phyloP scores from a whole-genome alignment of 1,284 basidiomycete genomes.

The Sanghuangporus sanghuang region DNA sequence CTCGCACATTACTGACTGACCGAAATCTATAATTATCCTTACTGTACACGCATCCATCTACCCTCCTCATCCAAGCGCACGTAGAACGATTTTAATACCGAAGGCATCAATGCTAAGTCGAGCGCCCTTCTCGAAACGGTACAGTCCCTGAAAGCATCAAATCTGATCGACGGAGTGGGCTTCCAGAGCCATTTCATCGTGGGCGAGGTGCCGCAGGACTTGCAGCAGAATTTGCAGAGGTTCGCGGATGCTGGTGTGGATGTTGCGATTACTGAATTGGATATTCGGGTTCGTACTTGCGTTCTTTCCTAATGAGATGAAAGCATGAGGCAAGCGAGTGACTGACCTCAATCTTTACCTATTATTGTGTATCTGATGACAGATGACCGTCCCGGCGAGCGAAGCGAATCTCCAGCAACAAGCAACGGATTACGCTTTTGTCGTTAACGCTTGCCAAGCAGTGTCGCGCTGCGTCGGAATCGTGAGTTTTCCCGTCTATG shows the following conservation, averaged over 20 bases:
- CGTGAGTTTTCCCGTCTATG: constrained; percentile 37
- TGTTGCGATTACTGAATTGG: constrained; percentile 55
- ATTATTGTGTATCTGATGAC: not conserved
- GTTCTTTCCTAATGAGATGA: not conserved
- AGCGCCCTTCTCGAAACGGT: constrained; percentile 48
- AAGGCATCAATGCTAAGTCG: constrained; percentile 44
- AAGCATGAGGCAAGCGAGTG: not conserved
- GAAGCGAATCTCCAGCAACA: constrained; percentile 44
- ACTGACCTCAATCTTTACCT: not conserved
- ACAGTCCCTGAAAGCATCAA: constrained; percentile 36
- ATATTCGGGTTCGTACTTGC: constrained; percentile 37
- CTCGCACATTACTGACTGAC: not conserved
- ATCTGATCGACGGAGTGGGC: constrained; percentile 51
- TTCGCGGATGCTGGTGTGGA: constrained; percentile 51
- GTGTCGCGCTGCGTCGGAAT: constrained; percentile 46
- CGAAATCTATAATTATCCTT: not conserved
- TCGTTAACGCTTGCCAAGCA: constrained; percentile 47
- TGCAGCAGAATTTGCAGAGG: constrained; percentile 40
- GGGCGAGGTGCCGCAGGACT: constrained; percentile 39
- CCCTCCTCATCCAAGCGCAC: not conserved
- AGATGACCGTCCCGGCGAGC: constrained; percentile 49
- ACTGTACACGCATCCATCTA: not conserved
- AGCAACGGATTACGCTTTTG: constrained; percentile 47
- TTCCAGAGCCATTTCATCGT: constrained; percentile 45
- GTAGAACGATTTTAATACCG: constrained; percentile 53